Base-by-base conservation (phyloP, 345 rosid genomes). In the Triadica sebifera region DNA sequence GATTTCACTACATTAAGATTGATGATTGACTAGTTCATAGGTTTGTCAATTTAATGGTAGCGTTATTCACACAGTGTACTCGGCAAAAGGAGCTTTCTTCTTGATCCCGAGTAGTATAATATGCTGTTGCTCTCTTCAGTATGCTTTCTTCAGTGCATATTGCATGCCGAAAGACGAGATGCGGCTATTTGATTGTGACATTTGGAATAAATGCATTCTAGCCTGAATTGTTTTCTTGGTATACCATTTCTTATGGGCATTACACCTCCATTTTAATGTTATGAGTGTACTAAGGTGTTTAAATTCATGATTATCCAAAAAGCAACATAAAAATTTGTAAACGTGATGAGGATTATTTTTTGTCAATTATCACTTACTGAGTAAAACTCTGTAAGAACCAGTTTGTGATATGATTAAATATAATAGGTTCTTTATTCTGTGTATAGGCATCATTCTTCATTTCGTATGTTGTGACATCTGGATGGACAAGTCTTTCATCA, bases 381-480 rank as follows among this genome's bases (percentile, higher is more conserved):
- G 5, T 15, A 11, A 6, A 34, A 34, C n/a, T 37, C 12, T 9
- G 16, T n/a, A 65, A 45, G 22, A 66, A 45, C 29, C 9, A 61
- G 34, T 61, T 5, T 41, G 16, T 66, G 7, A 20, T 22, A 29
- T 22, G 45, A 45, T 66, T 11, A 65, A 66, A 49, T 8, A 24
- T 22, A 22, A 52, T 69, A 5, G 39, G 69, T 72, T 82, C 64
- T 67, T 75, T 65, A 52, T 64, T 74, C 45, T 67, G 73, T 76
- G 49, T 82, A 77, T 75, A 94, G 95, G 97, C 98, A 37, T 87
- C 97, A 38, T 92, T 92, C 82, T 94, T 92, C 84, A 91, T 94
- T 59, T 87, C 97, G 46, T 94, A 91, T 78, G 97, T 92, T 47
- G 94, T 94, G 81, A 92, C 97, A 38, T 88, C 93, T 74, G 97